Conservation (phyloP, 1,284 basidiomycete species). For the Inonotus hispidus region DNA sequence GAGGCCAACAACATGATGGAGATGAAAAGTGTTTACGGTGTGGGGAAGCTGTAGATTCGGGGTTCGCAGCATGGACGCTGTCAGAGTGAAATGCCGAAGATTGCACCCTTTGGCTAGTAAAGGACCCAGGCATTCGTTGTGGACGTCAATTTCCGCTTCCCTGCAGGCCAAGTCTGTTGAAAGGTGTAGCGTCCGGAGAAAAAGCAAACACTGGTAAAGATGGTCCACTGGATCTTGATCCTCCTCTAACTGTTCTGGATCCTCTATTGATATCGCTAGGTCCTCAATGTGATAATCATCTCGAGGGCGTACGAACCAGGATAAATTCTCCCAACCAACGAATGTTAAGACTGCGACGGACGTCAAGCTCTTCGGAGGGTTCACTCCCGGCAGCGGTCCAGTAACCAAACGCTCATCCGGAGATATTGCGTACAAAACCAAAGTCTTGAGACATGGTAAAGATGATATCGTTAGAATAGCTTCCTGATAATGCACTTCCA, state of each 20-base stretch:
- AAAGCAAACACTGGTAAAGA: not conserved
- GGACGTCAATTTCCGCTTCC: not conserved
- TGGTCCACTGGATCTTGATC: not conserved
- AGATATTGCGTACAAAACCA: slow-evolving; percentile 1
- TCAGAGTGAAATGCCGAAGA: not conserved
- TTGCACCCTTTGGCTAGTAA: not conserved
- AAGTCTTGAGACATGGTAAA: not conserved
- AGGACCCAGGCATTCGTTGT: not conserved
- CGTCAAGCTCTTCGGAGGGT: not conserved
- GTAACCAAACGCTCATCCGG: not conserved
- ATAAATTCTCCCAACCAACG: slow-evolving; percentile 1
- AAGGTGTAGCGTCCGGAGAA: not conserved
- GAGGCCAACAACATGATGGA: not conserved
- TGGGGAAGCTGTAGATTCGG: not conserved
- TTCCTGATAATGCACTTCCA: not conserved
- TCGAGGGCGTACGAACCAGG: not conserved
- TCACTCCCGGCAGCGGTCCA: not conserved
- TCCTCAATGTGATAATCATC: not conserved
- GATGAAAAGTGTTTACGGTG: not conserved
- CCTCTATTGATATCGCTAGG: not conserved
- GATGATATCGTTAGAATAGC: not conserved
- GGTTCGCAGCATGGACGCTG: not conserved
- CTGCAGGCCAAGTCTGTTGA: not conserved
- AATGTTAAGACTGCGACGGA: slow-evolving; percentile 1
- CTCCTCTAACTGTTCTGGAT: not conserved